Conservation (phyloP, 2,329 filamentous ascomycete species). For the Aspergillus carbonarius region DNA sequence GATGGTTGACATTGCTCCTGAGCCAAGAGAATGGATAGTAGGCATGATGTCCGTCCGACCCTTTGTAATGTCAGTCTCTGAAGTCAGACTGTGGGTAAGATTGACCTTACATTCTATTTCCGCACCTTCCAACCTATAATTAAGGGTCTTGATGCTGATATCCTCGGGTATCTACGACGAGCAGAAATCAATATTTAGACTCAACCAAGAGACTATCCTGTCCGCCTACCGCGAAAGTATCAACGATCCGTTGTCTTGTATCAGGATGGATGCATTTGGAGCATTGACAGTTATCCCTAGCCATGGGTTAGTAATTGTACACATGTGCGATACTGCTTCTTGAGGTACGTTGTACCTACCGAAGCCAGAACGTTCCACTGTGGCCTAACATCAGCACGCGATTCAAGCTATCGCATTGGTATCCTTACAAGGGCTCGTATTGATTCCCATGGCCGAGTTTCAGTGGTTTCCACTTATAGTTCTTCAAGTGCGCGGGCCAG, state of each 20-base stretch:
- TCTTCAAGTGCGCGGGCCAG: not conserved
- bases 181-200: not conserved
- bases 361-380: constrained; percentile 19
- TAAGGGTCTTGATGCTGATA: constrained; percentile 38
- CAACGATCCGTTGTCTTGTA: constrained; percentile 67
- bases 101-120: constrained; percentile 52
- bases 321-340: constrained; percentile 19
- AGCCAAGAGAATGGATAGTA: constrained; percentile 66
- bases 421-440: not conserved
- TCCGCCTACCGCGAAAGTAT: constrained; percentile 62
- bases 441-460: not conserved
- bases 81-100: constrained; percentile 1
- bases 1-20: constrained; percentile 42
- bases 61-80: constrained; percentile 42
- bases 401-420: not conserved
- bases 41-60: constrained; percentile 69
- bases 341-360: constrained; percentile 6
- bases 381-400: constrained; percentile 5
- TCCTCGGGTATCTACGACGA: constrained; percentile 47
- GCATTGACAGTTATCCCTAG: constrained; percentile 73
- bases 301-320: not conserved
- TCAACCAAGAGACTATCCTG: not conserved
- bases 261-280: constrained; percentile 64
- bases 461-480: not conserved
- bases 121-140: constrained; percentile 39